Evolutionary conservation across 2,329 filamentous ascomycete genomes (phyloP), one percentile per base, ranked within the genome.

Genomic region (Colletotrichum horii): DNA sequence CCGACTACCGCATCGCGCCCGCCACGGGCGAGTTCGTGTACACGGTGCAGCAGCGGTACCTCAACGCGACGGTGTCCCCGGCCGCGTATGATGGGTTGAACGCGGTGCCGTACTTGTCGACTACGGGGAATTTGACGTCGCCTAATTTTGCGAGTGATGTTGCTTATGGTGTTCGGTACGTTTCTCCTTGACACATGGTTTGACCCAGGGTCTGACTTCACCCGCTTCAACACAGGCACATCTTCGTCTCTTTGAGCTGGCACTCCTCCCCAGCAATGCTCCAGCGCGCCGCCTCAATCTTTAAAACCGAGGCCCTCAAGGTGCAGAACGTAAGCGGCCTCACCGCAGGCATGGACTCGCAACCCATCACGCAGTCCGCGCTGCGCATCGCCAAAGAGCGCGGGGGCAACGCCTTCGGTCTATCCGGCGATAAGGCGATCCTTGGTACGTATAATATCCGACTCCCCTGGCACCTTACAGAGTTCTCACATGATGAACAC

Each of bases 401-500:
- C n/a, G 43, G 43, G 3, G 43, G 43, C 43, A 48, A 48, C 4
- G n/a, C 43, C 43, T 22, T 48, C n/a, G n/a, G 43, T 2, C 43
- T 48, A 14, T 22, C 6, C 0, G n/a, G 11, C n/a, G 43, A 48
- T n/a, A 48, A 48, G 43, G 19, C 43, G 3, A 48, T 48, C 43
- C 43, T 48, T 9, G 43, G 43, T 48, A 48, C 43, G 43, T n/a
- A n/a, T n/a, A n/a, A n/a, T n/a, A n/a, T n/a, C 43, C 11, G n/a
- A 11, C 43, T 48, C 9, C 43, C 11, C n/a, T n/a, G n/a, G n/a
- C n/a, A n/a, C n/a, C n/a, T n/a, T n/a, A n/a, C n/a, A n/a, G n/a
- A n/a, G n/a, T n/a, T n/a, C n/a, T n/a, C n/a, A n/a, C n/a, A 48
- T 48, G 1, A 2, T 3, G 9, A 22, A 14, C 3, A 11, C 6